A percentile compares a stretch with the other conserved stretches of the same genome.
phyloP scores from a whole-genome alignment of 441 rosid species.

The Metrosideros polymorpha region DNA sequence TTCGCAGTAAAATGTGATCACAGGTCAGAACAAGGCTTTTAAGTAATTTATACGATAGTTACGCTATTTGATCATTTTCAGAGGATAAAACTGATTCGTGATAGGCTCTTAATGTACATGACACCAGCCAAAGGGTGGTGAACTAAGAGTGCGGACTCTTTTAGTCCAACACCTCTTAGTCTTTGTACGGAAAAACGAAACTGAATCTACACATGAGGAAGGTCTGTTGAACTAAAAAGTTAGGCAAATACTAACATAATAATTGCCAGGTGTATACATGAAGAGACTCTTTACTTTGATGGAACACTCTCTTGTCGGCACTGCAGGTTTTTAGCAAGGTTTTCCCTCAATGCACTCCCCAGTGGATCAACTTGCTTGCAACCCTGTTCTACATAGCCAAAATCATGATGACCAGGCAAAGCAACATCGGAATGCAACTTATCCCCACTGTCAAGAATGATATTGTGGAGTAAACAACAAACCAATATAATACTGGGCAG shows the following conservation, averaged over 20 bases:
- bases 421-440: slow-evolving; percentile 58
- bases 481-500: slow-evolving; percentile 83
- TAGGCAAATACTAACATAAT: neutral
- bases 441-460: slow-evolving; percentile 70
- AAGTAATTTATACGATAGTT: neutral
- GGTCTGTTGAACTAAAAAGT: neutral
- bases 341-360: slow-evolving; percentile 46
- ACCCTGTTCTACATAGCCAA: slow-evolving; percentile 48
- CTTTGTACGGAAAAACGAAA: neutral
- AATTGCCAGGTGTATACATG: neutral
- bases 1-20: neutral
- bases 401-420: slow-evolving; percentile 58
- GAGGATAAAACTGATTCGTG: neutral
- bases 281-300: neutral
- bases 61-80: neutral
- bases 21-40: neutral
- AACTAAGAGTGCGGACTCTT: neutral
- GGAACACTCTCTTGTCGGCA: neutral
- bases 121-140: neutral
- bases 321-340: slow-evolving; percentile 41
- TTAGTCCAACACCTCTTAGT: neutral
- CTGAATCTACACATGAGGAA: neutral
- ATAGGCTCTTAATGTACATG: neutral
- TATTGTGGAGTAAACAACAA: slow-evolving; percentile 81
- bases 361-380: slow-evolving; percentile 56